These are phyloP conservation scores for Sugiyamaella chiloensis DNA, from an alignment of 805 yeast genomes.

Conservation along the genomic window DNA sequence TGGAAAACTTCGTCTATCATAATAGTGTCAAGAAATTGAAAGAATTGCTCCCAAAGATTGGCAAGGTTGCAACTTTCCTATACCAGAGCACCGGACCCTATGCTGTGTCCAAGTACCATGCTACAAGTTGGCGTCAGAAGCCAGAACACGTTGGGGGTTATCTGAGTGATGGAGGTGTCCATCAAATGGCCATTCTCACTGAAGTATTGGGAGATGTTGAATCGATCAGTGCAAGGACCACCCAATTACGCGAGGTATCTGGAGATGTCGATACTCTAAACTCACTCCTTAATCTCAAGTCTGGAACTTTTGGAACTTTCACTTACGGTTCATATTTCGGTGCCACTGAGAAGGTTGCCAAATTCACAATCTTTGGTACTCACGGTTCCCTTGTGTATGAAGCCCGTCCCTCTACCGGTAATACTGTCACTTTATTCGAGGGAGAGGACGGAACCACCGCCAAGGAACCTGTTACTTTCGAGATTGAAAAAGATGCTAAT, in stretches of 20 bases:
- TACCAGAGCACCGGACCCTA: conserved; percentile 50
- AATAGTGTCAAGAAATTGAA: conserved; percentile 54
- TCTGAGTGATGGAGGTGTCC: conserved; percentile 94
- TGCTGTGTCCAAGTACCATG: conserved; percentile 45
- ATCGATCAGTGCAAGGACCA: conserved; percentile 70
- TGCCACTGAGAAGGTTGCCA: conserved; percentile 65
- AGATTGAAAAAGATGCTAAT: conserved; percentile 36
- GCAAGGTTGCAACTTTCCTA: conserved; percentile 45
- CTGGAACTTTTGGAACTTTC: conserved; percentile 75
- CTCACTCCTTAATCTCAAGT: conserved; percentile 59
- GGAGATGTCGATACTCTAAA: conserved; percentile 82
- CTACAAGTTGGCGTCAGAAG: conserved; percentile 80
- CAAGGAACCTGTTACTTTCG: conserved; percentile 26
- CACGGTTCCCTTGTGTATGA: conserved; percentile 72
- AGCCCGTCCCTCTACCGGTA: conserved; percentile 36
- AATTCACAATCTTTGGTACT: conserved; percentile 71
- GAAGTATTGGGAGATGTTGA: conserved; percentile 74
- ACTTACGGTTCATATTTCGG: conserved; percentile 87
- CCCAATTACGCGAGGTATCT: conserved; percentile 69
- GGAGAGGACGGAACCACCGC: conserved; percentile 28
- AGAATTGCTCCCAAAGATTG: conserved; percentile 64
- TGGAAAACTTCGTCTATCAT: conserved; percentile 84
- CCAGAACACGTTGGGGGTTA: conserved; percentile 94
- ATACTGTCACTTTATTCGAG: conserved; percentile 26
- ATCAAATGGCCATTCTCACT: conserved; percentile 84